Base-by-base conservation (phyloP, 192 early-diverging fungal species). In the Backusella liffmaniae region DNA sequence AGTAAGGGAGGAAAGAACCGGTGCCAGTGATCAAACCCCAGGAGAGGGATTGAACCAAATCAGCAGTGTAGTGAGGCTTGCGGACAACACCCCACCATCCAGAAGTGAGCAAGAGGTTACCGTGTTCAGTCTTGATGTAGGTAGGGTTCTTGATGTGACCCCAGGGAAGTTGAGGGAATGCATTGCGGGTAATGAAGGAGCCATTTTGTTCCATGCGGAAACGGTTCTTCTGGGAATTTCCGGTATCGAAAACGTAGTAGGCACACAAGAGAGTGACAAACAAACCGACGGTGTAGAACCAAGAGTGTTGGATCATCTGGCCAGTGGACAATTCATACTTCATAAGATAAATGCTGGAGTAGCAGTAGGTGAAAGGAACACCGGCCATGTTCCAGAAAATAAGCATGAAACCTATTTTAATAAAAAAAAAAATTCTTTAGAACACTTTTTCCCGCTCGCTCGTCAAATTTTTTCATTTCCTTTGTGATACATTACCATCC, bases 1-100 rank as follows among this genome's bases (percentile, higher is more conserved):
- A 96, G 88, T 93, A 98, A 6, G 95, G 89, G 74, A 98, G 88
- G 18, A 90, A 84, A 3, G 90, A 88, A n/a, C 75, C 84, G 76
- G 94, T 92, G 23, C 94, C 94, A 39, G 90, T 88, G 26, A 94
- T 91, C 67, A 98, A 78, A 77, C 92, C 96, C 93, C 95, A 96
- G 13, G 92, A 85, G 41, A 96, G 77, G 18, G 90, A 90, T 87
- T 91, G 94, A 51, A 96, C 78, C 92, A 95, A 95, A 87, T 98
- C 96, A 35, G 93, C 94, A 21, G 91, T 86, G 75, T 94, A 93
- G 72, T 94, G 92, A 32, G 91, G 84, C 72, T 94, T 89, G 18
- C 92, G 80, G 4, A 91, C 90, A 62, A 86, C 62, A 13, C 92
- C 90, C 92, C 92, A 94, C 92, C 92, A 94, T 10, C 92, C 92